Evolutionary conservation across 805 yeast genomes (phyloP).

Genomic region (Suhomyces pyralidae): DNA sequence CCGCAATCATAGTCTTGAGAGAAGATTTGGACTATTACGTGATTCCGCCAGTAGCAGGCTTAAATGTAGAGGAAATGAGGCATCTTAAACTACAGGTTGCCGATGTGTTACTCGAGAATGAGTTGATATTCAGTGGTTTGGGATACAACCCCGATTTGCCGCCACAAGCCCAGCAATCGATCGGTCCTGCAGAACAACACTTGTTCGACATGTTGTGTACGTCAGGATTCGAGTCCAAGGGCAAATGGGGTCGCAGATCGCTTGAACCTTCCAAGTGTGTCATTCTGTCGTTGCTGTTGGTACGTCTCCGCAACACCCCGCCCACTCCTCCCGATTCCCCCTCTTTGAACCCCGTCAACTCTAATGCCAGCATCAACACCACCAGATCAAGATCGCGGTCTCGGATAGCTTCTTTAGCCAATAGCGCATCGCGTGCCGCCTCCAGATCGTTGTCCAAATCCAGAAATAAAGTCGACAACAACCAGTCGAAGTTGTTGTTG

Average conservation of each 20-base stretch:
- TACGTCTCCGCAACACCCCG: conserved; percentile 45
- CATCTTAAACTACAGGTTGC: conserved; percentile 74
- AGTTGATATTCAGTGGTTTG: conserved; percentile 74
- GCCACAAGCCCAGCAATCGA: conserved; percentile 39
- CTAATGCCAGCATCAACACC: conserved; percentile 32
- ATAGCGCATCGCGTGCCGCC: conserved; percentile 52
- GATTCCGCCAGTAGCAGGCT: conserved; percentile 67
- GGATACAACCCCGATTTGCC: conserved; percentile 46
- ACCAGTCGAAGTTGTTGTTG: conserved; percentile 62
- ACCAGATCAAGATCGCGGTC: conserved; percentile 45
- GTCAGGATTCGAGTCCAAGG: conserved; percentile 69
- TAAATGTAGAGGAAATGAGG: conserved; percentile 57
- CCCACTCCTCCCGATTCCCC: conserved; percentile 45
- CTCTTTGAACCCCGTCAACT: conserved; percentile 34
- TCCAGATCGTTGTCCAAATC: conserved; percentile 58
- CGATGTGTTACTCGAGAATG: conserved; percentile 52
- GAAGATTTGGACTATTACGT: conserved; percentile 95
- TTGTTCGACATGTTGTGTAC: conserved; percentile 91
- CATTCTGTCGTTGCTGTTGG: conserved; percentile 77
- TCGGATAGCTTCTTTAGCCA: conserved; percentile 59
- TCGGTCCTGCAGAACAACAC: conserved; percentile 93
- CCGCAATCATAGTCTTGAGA: conserved; percentile 85
- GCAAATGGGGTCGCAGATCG: conserved; percentile 86
- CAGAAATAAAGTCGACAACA: conserved; percentile 36
- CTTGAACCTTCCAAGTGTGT: conserved; percentile 85